Evolutionary conservation across 1,284 basidiomycete species (phyloP).

Genomic region (Butyriboletus appendiculatus): DNA sequence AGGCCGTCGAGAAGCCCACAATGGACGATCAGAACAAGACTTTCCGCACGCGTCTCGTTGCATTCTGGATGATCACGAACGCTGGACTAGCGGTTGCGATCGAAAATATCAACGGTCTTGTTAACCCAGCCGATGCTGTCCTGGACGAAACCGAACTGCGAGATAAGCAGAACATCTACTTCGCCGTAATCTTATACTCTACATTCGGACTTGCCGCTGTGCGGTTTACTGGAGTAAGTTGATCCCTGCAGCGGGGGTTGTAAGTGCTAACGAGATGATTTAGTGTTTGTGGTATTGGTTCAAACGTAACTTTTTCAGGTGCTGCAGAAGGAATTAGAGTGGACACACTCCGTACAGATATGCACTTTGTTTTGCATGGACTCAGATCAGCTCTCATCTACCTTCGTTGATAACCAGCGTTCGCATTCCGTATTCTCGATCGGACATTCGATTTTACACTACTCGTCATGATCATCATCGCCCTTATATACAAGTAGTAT

Average conservation of each 20-base stretch:
- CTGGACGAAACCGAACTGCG: conserved; percentile 50
- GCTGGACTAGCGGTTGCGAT: conserved; percentile 81
- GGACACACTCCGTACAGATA: conserved; percentile 7
- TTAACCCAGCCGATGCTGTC: conserved; percentile 42
- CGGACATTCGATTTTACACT: conserved; percentile 30
- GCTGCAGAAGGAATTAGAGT: conserved; percentile 68
- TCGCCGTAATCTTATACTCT: conserved; percentile 84
- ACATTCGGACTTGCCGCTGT: conserved; percentile 84
- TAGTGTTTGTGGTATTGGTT: conserved; percentile 84
- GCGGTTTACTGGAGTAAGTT: conserved; percentile 80
- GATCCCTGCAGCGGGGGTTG: not conserved
- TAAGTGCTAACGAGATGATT: conserved; percentile 14
- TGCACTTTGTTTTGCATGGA: conserved; percentile 29
- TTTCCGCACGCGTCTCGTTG: conserved; percentile 88
- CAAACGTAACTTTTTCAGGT: conserved; percentile 81
- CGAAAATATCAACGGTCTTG: conserved; percentile 80
- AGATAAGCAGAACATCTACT: conserved; percentile 76
- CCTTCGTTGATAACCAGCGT: conserved; percentile 30
- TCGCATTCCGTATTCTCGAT: conserved; percentile 13
- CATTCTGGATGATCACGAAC: conserved; percentile 86
- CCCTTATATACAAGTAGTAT: conserved; percentile 18
- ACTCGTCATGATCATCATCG: conserved; percentile 20
- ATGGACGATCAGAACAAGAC: conserved; percentile 93
- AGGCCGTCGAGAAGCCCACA: conserved; percentile 78
- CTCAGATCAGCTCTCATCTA: conserved; percentile 34